Conservation (phyloP, 208 protist genomes). For the Leishmania tropica region DNA sequence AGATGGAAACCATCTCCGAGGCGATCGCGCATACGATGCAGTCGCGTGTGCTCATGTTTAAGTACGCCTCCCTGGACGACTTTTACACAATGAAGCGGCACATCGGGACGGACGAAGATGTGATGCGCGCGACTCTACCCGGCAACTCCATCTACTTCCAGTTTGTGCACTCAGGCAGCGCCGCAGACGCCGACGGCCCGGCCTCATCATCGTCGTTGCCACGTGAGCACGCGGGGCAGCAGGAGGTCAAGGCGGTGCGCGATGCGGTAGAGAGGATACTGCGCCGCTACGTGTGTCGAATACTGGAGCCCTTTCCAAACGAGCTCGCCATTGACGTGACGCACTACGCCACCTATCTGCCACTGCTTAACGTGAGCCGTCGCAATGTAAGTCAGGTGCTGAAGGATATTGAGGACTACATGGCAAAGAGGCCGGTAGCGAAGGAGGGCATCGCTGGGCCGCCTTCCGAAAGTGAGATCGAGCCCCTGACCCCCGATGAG, state of each 20-base stretch:
- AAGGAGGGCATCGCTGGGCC: slow-evolving; percentile 28
- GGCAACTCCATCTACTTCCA: slow-evolving; percentile 11
- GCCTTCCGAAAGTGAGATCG: slow-evolving; percentile 12
- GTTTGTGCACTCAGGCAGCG: slow-evolving; percentile 7
- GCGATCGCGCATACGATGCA: slow-evolving; percentile 41
- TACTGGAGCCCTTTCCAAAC: slow-evolving; percentile 40
- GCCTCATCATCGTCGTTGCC: background rate
- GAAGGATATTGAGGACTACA: slow-evolving; percentile 26
- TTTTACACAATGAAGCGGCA: slow-evolving; percentile 14
- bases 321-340: slow-evolving; percentile 61
- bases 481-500: slow-evolving; percentile 36
- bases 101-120: slow-evolving; percentile 32
- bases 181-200: background rate
- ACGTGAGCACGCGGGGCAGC: background rate
- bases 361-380: slow-evolving; percentile 28
- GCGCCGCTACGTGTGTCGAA: slow-evolving; percentile 35
- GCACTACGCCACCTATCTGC: slow-evolving; percentile 43
- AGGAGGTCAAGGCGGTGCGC: slow-evolving; percentile 17
- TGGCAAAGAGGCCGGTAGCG: slow-evolving; percentile 21
- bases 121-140: background rate
- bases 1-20: slow-evolving; percentile 46
- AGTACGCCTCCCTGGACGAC: slow-evolving; percentile 34
- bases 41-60: slow-evolving; percentile 46
- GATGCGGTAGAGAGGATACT: slow-evolving; percentile 35
- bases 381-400: slow-evolving; percentile 40